Evolutionary conservation across 495 filamentous ascomycete species (phyloP).

Genomic region (Hypoxylon lenormandii): DNA sequence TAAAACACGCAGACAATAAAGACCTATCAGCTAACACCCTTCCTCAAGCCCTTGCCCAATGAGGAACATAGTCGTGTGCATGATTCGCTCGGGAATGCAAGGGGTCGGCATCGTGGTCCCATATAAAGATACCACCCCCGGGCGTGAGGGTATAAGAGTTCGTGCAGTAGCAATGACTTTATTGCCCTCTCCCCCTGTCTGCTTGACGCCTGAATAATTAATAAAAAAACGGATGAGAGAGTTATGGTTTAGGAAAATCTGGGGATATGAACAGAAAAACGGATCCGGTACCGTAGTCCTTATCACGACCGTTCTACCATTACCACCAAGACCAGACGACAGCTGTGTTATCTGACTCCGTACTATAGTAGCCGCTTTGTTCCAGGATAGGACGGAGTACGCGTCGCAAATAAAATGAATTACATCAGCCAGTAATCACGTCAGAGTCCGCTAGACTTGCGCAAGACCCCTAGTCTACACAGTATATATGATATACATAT

Average conservation of each 20-base stretch:
- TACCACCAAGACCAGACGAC: conserved; percentile 12
- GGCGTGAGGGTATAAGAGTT: conserved; percentile 18
- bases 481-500: not conserved
- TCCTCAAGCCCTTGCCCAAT: conserved; percentile 27
- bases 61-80: conserved; percentile 30
- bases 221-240: conserved; percentile 16
- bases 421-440: conserved; percentile 46
- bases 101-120: conserved; percentile 1
- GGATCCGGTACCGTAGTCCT: conserved; percentile 5
- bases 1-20: no score
- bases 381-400: not conserved
- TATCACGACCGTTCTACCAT: conserved; percentile 28
- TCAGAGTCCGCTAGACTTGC: conserved; percentile 36
- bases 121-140: conserved; percentile 27
- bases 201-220: conserved; percentile 29
- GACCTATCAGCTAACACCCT: conserved; percentile 23
- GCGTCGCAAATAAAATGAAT: conserved; percentile 28
- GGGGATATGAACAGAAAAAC: conserved; percentile 17
- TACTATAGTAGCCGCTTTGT: not conserved
- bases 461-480: conserved; percentile 22
- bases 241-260: conserved; percentile 28
- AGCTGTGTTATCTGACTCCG: conserved; percentile 32
- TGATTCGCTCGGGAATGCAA: conserved; percentile 43
- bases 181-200: conserved; percentile 5
- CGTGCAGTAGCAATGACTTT: conserved; percentile 35